Conservation (phyloP, 495 filamentous ascomycete species). For the Penicillium malachiteum region DNA sequence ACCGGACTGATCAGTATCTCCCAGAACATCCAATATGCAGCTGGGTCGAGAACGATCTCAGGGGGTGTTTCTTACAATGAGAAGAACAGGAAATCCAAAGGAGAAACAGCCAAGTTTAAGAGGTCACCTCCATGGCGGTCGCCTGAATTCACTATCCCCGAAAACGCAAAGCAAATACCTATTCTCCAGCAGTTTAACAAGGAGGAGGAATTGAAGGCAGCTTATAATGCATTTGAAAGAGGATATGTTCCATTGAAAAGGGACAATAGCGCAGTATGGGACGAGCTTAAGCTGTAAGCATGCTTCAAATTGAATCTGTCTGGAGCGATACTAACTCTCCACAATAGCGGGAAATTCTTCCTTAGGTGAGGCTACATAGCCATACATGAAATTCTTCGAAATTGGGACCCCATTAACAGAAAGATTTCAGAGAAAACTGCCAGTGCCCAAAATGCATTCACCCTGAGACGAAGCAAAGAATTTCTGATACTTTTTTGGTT, state of each 20-base stretch:
- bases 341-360: conserved; percentile 17
- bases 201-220: neutral
- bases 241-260: neutral
- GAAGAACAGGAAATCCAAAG: neutral
- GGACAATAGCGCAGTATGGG: neutral
- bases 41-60: neutral
- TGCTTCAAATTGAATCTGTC: neutral
- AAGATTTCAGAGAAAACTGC: conserved; percentile 68
- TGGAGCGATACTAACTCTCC: no score
- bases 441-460: conserved; percentile 73
- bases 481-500: conserved; percentile 69
- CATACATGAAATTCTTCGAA: no score
- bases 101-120: neutral
- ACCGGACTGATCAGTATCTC: no score
- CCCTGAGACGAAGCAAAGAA: conserved; percentile 72
- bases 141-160: neutral
- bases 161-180: neutral
- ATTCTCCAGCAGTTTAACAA: neutral
- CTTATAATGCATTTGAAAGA: neutral
- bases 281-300: conserved; percentile 6
- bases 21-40: no score
- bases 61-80: neutral
- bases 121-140: no score
- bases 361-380: conserved; percentile 18
- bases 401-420: no score